Base-by-base conservation (phyloP, 768 basidiomycete genomes). In the Macrolepiota fuliginosa region DNA sequence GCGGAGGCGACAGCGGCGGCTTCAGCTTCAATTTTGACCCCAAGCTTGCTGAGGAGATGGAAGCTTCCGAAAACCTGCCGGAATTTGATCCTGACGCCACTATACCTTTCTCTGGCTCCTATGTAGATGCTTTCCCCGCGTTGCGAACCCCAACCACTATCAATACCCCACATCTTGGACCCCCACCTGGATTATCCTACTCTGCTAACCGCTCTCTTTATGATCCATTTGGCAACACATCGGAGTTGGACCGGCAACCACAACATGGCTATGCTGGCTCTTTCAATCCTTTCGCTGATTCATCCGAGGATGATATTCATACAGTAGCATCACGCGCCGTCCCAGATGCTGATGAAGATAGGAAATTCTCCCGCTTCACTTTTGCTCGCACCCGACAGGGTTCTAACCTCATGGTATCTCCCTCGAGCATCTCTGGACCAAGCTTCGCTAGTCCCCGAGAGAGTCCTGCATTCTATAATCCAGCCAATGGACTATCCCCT, bases 11-110 rank as follows among this genome's bases (percentile, higher is more conserved):
- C 65, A 82, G 75, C 32, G 83, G 84, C 35, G 86, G 89, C 9
- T 95, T 95, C 76, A 92, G 88, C 71, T 95, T 96, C 76, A 94
- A 88, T 72, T 76, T 94, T 47, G 92, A 93, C 72, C 89, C 90
- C 27, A 91, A 87, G 66, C 77, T 93, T 27, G 89, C 86, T 5
- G 81, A 79, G 32, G 80, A 82, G 54, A 69, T 70, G 1, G 75
- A 79, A 35, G 71, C 76, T 15, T 64, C 70, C 35, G 73, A 81
- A 12, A 67, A 75, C 5, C 71, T 86, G 32, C 75, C 80, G 3
- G 82, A 85, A 49, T 81, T 87, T 51, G 83, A 88, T 56, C 67
- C 76, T 1, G 80, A 81, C 52, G 75, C 83, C 2, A 79, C 70
- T 58, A 76, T 75, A n/a, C 87, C 90, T 32, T 85, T 90, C 74